Base-by-base conservation (phyloP, 2,329 filamentous ascomycete genomes). In the Rachicladosporium sp. region DNA sequence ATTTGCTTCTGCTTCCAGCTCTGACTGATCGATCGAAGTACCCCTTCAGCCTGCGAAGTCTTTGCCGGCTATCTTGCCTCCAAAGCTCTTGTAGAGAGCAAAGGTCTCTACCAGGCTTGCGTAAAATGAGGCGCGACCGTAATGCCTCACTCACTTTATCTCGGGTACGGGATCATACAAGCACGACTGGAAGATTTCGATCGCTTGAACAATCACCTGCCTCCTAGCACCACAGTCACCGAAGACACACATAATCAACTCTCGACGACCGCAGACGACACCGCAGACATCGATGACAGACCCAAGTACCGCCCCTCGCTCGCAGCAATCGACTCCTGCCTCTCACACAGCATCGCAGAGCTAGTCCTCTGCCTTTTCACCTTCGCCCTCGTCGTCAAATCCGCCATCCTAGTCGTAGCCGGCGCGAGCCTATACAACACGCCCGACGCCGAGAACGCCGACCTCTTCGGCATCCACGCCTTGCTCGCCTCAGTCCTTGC, bases 381-480 rank as follows among this genome's bases (percentile, higher is more conserved):
- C 33, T 61, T 64, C 43, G 60, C 60, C 7, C 53, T 64, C 29
- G 63, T 64, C 49, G 58, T 64, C 49, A 64, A 64, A 47, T 56
- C 51, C 35, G 60, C 61, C 33, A 64, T 64, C 43, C 50, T 64
- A 15, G 64, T 64, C 43, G 59, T 63, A 23, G 80, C 87, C 0
- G 87, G 86, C 15, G 76, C 83, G 1, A 80, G 81, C 0, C 71
- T 93, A 0, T 86, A 80, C 55, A 60, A 71, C 3, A 73, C 73
- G 31, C 37, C 45, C 33, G 48, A 46, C 13, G 81, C 81, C 1
- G 63, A 69, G 6, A 66, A 76, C 32, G 83, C 83, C 2, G 80
- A 91, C 54, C 79, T 94, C 31, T 93, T 91, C 54, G 78, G 76
- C 29, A 93, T 94, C 50, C 80, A 94, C 61, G 60, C 70, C 31